Conservation (phyloP, 495 filamentous ascomycete species). For the Penicillium odoratum region DNA sequence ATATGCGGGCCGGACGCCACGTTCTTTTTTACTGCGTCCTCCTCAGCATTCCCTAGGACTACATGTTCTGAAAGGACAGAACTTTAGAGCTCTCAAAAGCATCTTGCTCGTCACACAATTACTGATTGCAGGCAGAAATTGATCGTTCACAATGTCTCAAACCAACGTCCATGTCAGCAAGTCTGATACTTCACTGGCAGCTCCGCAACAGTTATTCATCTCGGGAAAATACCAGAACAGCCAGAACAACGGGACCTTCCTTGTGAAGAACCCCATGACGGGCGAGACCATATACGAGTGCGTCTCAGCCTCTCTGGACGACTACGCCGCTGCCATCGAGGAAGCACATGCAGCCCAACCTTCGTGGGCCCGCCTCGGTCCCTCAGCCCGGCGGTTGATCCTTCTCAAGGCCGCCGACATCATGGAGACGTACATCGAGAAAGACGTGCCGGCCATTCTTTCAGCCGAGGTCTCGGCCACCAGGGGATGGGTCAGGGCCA, state of each 20-base stretch:
- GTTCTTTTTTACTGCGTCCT: too few species aligned
- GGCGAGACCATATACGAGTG: constrained; percentile 1
- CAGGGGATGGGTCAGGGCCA: constrained; percentile 23
- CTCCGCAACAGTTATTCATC: constrained; percentile 4
- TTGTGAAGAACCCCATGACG: constrained; percentile 6
- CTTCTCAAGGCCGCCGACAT: constrained; percentile 6
- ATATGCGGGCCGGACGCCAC: too few species aligned
- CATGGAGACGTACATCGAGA: constrained; percentile 9
- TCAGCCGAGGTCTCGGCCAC: constrained; percentile 11
- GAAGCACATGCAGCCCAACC: constrained; percentile 3
- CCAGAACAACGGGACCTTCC: constrained; percentile 1
- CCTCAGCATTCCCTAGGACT: too few species aligned
- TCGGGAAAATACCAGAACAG: not conserved
- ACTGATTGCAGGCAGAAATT: too few species aligned
- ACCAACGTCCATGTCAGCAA: constrained; percentile 1
- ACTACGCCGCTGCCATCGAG: constrained; percentile 4
- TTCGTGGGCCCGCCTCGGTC: not conserved
- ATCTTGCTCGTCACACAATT: too few species aligned
- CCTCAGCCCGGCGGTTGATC: not conserved
- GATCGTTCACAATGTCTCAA: constrained; percentile 6
- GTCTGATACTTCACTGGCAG: constrained; percentile 2
- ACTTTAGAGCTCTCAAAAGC: too few species aligned
- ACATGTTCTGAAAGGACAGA: too few species aligned
- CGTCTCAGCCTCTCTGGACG: constrained; percentile 1
- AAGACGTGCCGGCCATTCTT: constrained; percentile 16